Evolutionary conservation across 208 protist genomes (phyloP).

Genomic region (Acanthamoeba sp.): DNA sequence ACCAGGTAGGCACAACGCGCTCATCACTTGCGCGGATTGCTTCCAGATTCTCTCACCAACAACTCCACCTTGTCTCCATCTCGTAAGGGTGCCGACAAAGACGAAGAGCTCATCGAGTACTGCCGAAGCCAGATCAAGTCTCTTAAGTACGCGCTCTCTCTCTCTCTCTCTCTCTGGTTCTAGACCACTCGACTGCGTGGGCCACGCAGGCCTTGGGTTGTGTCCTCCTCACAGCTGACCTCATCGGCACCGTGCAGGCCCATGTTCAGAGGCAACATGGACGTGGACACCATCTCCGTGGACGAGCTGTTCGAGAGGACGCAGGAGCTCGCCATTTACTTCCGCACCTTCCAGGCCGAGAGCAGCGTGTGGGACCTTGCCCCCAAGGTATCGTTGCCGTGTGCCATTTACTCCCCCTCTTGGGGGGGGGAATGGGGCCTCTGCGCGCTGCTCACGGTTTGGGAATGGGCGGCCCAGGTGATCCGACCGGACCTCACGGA

Average conservation of each 20-base stretch:
- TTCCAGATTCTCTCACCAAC: not conserved
- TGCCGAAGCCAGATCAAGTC: slow-evolving; percentile 7
- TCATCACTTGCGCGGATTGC: not conserved
- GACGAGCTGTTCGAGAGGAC: slow-evolving; percentile 17
- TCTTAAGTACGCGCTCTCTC: not conserved
- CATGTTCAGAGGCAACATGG: not conserved
- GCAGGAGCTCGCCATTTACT: slow-evolving; percentile 10
- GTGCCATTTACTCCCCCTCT: not conserved
- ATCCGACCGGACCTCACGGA: not conserved
- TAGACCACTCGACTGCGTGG: too few species aligned
- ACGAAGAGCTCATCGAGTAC: slow-evolving; percentile 23
- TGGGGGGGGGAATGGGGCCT: too few species aligned
- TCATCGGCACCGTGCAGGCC: too few species aligned
- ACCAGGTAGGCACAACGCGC: not conserved
- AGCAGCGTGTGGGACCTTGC: slow-evolving; percentile 10
- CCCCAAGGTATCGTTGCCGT: not conserved
- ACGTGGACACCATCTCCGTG: not conserved
- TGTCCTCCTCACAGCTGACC: too few species aligned
- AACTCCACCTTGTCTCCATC: not conserved
- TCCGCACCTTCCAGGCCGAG: not conserved
- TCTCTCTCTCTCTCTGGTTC: too few species aligned
- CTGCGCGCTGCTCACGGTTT: too few species aligned
- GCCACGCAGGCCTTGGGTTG: not conserved
- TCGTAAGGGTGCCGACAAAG: not conserved
- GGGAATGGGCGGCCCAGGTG: not conserved